Evolutionary conservation across 202 grass and related monocot species (phyloP), one percentile per base, ranked within the genome.

Genomic region (Schoenoplectus triqueter): DNA sequence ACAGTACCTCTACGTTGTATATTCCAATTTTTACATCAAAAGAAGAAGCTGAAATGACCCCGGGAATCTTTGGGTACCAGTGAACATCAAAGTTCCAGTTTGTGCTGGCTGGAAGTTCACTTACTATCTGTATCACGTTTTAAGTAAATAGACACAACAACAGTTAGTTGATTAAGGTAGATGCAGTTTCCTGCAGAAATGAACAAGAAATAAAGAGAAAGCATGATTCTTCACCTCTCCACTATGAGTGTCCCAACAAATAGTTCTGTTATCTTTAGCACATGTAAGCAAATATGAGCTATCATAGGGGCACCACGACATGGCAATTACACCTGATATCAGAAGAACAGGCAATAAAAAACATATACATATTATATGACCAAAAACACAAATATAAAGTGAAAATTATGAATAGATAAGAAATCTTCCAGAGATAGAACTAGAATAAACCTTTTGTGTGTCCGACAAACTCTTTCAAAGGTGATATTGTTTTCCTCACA

Each of bases 231-330:
- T 69, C 94, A 99, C 96, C 91, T 99, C 93, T 77, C 96, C 96
- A 81, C 87, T 94, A 82, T 92, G 85, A 85, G 96, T 96, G 89
- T 99, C 96, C 96, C 96, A 99, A 67, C 96, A 99, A 86, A 99
- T 96, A 83, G 96, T 99, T 99, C 96, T 96, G 85, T 99, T 99
- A 71, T 99, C 96, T 85, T 99, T 99, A 5, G 93, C 89, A 87
- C 96, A 95, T 42, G 93, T 99, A 87, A 99, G 93, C 88, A 99
- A 94, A 87, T 85, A 96, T 49, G 96, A 99, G 87, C 93, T 94
- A 82, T 99, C 96, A 87, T 99, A 95, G 44, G 96, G 93, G 82
- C 96, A 99, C 96, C 96, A 99, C 3, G 96, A 99, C 96, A 99
- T 96, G 75, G 93, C 93, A 86, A 99, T 95, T 73, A 99, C 96